Percentiles rank a stretch among this genome's conserved stretches.
phyloP scores from a whole-genome alignment of 2,329 filamentous ascomycete species.

The Byssothecium circinans region DNA sequence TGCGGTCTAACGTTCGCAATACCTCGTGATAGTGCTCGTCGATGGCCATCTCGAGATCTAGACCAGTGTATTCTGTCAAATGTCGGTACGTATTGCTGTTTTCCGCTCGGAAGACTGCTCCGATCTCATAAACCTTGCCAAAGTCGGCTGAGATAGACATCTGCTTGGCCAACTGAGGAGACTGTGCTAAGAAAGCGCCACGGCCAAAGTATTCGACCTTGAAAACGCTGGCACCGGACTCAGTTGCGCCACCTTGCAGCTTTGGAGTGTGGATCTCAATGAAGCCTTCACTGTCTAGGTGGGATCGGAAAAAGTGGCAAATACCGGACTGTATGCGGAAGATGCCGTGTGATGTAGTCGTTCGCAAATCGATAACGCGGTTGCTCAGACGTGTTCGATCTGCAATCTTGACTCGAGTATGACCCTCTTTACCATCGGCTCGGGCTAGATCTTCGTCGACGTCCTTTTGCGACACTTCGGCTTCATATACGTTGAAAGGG shows the following conservation, averaged over 20 bases:
- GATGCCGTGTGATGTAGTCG: slow-evolving; percentile 82
- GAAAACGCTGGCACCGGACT: slow-evolving; percentile 90
- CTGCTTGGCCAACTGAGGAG: slow-evolving; percentile 89
- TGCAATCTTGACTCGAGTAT: slow-evolving; percentile 62
- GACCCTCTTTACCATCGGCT: slow-evolving; percentile 58
- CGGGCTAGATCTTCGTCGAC: slow-evolving; percentile 55
- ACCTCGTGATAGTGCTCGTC: slow-evolving; percentile 89
- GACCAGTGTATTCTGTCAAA: slow-evolving; percentile 89
- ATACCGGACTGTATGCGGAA: slow-evolving; percentile 85
- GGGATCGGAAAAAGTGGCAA: slow-evolving; percentile 75
- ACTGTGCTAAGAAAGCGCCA: slow-evolving; percentile 85
- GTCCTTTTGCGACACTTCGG: slow-evolving; percentile 62
- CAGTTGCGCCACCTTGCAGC: slow-evolving; percentile 84
- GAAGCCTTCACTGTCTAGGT: slow-evolving; percentile 75
- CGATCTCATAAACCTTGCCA: slow-evolving; percentile 84
- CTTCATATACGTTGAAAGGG: slow-evolving; percentile 71
- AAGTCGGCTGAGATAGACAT: slow-evolving; percentile 91
- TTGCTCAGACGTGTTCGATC: slow-evolving; percentile 76
- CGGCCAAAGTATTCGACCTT: slow-evolving; percentile 89
- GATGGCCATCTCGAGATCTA: slow-evolving; percentile 92
- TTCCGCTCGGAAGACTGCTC: slow-evolving; percentile 88
- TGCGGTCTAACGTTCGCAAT: slow-evolving; percentile 73
- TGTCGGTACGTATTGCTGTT: slow-evolving; percentile 96
- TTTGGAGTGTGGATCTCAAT: slow-evolving; percentile 95
- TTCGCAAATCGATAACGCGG: slow-evolving; percentile 80